phyloP scores from a whole-genome alignment of 495 filamentous ascomycete genomes.

The Thermothielavioides terrestris region DNA sequence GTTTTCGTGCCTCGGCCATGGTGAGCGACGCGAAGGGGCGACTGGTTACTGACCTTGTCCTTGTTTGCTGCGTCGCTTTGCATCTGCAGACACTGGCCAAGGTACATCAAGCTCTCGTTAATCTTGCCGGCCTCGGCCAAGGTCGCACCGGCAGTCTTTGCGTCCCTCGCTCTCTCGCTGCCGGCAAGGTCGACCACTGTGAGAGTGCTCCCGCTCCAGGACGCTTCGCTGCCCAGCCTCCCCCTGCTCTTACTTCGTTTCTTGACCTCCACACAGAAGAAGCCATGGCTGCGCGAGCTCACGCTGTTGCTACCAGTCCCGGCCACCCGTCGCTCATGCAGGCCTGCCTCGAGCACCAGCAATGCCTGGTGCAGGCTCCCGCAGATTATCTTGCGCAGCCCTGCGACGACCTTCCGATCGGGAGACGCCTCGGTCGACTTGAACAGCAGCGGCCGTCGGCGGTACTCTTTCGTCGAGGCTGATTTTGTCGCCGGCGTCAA shows the following conservation, averaged over 20 bases:
- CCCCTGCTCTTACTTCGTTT: conserved; percentile 53
- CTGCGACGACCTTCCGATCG: conserved; percentile 85
- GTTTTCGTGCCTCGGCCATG: background rate
- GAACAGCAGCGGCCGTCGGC: conserved; percentile 71
- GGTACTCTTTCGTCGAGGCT: conserved; percentile 53
- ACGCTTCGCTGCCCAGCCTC: conserved; percentile 32
- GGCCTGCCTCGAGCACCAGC: conserved; percentile 81
- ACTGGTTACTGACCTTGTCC: conserved; percentile 54
- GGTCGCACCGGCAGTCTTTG: conserved; percentile 87
- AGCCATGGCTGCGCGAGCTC: conserved; percentile 87
- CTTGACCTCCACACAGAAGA: conserved; percentile 93
- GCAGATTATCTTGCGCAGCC: conserved; percentile 83
- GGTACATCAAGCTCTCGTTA: conserved; percentile 95
- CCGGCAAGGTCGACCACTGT: conserved; percentile 91
- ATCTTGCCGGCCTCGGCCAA: conserved; percentile 95
- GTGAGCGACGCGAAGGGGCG: no score
- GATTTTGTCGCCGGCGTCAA: conserved; percentile 49
- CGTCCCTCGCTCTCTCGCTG: conserved; percentile 84
- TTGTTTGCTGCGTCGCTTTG: conserved; percentile 70
- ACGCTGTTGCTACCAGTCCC: conserved; percentile 85
- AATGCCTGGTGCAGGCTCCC: conserved; percentile 78
- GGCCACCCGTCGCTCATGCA: conserved; percentile 79
- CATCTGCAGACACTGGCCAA: conserved; percentile 95
- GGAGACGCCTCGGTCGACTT: conserved; percentile 77
- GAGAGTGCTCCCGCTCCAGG: conserved; percentile 73